phyloP scores from a whole-genome alignment of 1,139 yeast genomes.

The Debaryomyces sp. region DNA sequence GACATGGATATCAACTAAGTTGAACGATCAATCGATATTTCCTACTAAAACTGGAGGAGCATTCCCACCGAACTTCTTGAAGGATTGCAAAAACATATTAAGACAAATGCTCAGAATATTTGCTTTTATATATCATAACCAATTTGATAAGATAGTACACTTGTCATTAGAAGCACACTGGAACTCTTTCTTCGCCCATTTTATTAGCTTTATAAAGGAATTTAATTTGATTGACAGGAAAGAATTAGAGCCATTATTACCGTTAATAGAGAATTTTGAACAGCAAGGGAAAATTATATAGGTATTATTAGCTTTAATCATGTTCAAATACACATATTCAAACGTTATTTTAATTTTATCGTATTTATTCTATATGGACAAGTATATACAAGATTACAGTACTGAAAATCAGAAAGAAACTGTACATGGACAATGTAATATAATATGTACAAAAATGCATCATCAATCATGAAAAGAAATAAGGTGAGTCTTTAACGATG shows the following conservation, averaged over 20 bases:
- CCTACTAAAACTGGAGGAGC: slow-evolving; percentile 95
- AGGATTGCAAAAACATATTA: slow-evolving; percentile 83
- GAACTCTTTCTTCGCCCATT: slow-evolving; percentile 98
- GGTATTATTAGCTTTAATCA: not conserved
- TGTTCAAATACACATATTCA: not conserved
- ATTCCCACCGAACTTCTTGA: slow-evolving; percentile 82
- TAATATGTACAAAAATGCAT: slow-evolving; percentile 8
- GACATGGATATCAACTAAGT: slow-evolving; percentile 85
- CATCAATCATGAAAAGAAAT: slow-evolving; percentile 63
- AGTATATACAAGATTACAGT: slow-evolving; percentile 6
- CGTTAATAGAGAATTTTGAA: slow-evolving; percentile 79
- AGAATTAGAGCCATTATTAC: slow-evolving; percentile 78
- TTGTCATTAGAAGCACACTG: slow-evolving; percentile 94
- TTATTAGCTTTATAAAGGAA: slow-evolving; percentile 81
- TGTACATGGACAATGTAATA: slow-evolving; percentile 11
- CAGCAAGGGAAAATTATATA: slow-evolving; percentile 77
- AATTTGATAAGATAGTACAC: slow-evolving; percentile 89
- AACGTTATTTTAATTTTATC: not conserved
- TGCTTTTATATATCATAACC: slow-evolving; percentile 94
- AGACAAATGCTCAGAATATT: slow-evolving; percentile 95
- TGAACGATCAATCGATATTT: slow-evolving; percentile 85
- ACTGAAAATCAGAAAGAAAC: slow-evolving; percentile 4
- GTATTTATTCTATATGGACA: slow-evolving; percentile 1
- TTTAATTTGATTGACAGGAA: slow-evolving; percentile 76
- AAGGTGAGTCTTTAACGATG: slow-evolving; percentile 69